phyloP scores from a whole-genome alignment of 495 filamentous ascomycete genomes.

The Aspergillus conjunctus region DNA sequence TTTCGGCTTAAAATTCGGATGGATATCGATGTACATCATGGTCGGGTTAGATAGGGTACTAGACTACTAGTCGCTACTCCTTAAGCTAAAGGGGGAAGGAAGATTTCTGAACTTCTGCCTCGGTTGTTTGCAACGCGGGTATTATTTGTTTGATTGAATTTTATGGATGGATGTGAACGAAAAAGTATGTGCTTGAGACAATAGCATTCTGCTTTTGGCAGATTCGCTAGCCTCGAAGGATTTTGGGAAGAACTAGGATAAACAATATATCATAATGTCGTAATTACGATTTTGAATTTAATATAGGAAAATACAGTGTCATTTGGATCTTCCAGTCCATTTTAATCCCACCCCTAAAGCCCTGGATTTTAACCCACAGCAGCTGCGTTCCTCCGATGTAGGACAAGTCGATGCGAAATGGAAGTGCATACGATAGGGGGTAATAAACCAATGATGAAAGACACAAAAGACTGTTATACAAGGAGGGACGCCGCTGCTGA shows the following conservation, averaged over 20 bases:
- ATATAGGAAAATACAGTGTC: constrained; percentile 19
- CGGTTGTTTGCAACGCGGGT: neutral
- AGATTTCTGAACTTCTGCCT: neutral
- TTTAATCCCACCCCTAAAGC: neutral
- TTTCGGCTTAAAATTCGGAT: too few species aligned
- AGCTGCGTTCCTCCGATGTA: constrained; percentile 30
- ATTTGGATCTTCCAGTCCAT: constrained; percentile 16
- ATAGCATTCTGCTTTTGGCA: neutral
- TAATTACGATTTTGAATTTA: constrained; percentile 21
- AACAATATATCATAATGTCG: constrained; percentile 17
- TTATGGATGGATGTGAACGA: too few species aligned
- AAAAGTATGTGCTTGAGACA: too few species aligned
- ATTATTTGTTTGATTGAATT: neutral
- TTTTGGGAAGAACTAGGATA: neutral
- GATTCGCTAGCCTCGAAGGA: neutral
- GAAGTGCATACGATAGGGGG: constrained; percentile 16
- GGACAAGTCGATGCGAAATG: constrained; percentile 22
- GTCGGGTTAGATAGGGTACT: too few species aligned
- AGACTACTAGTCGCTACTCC: neutral
- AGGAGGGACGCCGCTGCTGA: constrained; percentile 31
- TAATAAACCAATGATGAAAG: constrained; percentile 17
- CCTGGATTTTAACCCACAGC: constrained; percentile 15
- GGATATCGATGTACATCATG: too few species aligned
- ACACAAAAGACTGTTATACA: constrained; percentile 34
- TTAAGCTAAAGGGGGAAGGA: neutral